Conservation (phyloP, 2,329 filamentous ascomycete species). For the Tolypocladium amazonense region DNA sequence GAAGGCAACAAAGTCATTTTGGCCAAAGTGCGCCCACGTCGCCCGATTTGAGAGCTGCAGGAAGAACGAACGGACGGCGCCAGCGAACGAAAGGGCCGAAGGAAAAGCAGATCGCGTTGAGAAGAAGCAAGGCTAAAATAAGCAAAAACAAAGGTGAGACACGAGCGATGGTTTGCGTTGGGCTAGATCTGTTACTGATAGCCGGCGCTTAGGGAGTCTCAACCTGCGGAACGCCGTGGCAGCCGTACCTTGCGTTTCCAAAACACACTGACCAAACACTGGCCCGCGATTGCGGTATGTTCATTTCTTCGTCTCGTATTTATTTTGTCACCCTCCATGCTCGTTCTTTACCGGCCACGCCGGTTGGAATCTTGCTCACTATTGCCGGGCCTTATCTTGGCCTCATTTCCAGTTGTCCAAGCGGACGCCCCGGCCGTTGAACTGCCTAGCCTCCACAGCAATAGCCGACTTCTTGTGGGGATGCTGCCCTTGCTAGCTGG, state of each 20-base stretch:
- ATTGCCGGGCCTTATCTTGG: neutral
- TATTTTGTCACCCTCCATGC: neutral
- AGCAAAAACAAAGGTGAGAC: constrained; percentile 4
- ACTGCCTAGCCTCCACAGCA: neutral
- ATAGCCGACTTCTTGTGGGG: neutral
- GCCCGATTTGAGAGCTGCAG: neutral
- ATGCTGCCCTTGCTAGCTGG: neutral
- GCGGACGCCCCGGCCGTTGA: neutral
- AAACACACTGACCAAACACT: neutral
- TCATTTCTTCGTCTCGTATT: neutral
- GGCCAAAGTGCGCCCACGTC: neutral
- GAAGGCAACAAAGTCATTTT: neutral
- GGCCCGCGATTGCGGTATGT: neutral
- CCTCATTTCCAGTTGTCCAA: neutral
- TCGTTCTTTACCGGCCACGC: neutral
- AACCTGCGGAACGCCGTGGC: neutral
- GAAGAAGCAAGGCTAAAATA: neutral
- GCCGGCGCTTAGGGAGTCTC: neutral
- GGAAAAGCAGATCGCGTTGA: neutral
- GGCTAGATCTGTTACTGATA: constrained; percentile 2
- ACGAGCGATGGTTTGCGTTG: constrained; percentile 4
- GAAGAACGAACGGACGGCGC: neutral
- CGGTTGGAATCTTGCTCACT: neutral
- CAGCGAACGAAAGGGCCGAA: neutral
- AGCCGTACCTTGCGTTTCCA: neutral